phyloP scores from a whole-genome alignment of 148 eudicot species.

The Camellia japonica region DNA sequence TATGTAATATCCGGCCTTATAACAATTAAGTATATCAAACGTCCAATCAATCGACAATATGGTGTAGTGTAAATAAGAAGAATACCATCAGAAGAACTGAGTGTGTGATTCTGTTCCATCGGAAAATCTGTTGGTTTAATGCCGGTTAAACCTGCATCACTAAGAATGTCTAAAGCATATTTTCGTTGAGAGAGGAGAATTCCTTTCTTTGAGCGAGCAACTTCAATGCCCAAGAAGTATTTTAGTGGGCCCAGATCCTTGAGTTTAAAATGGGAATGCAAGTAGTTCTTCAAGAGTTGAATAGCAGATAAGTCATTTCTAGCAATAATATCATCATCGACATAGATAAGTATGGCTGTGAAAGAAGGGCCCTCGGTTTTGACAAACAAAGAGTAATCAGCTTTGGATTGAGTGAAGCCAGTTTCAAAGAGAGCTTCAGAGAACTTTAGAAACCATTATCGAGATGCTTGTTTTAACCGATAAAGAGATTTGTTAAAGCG shows the following conservation, averaged over 20 bases:
- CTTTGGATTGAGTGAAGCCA: not conserved
- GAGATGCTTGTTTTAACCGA: not conserved
- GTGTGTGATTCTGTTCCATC: not conserved
- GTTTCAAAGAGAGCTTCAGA: not conserved
- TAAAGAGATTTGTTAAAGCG: too few relatives aligned
- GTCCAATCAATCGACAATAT: too few relatives aligned
- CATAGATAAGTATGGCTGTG: not conserved
- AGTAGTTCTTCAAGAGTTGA: not conserved
- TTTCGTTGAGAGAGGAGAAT: not conserved
- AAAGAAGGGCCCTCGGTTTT: not conserved
- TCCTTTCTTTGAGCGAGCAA: not conserved
- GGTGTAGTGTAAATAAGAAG: too few relatives aligned
- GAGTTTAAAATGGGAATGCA: not conserved
- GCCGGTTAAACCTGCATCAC: not conserved
- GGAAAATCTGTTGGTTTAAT: not conserved
- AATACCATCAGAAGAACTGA: not conserved
- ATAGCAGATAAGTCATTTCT: not conserved
- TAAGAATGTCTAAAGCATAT: not conserved
- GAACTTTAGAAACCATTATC: not conserved
- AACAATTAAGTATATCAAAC: too few relatives aligned
- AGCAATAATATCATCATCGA: not conserved
- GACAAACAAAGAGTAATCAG: not conserved
- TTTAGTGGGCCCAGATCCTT: not conserved
- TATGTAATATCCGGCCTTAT: not conserved
- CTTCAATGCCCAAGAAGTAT: not conserved